phyloP scores from a whole-genome alignment of 2,329 filamentous ascomycete genomes.

The Sporothrix humicola region DNA sequence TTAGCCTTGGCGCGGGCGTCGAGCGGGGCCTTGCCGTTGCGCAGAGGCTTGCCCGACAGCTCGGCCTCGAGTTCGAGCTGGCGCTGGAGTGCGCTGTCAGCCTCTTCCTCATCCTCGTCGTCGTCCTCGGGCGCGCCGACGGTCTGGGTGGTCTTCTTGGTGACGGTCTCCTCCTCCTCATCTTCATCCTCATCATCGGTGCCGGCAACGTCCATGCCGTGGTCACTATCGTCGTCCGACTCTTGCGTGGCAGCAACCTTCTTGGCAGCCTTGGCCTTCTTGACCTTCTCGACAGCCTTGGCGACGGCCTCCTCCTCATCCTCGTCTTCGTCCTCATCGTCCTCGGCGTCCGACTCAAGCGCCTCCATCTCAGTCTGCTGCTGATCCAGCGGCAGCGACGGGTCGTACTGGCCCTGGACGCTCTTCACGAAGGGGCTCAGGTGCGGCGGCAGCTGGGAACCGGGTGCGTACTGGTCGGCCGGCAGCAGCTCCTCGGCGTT shows the following conservation, averaged over 20 bases:
- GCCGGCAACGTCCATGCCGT: conserved; percentile 55
- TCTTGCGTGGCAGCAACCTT: conserved; percentile 48
- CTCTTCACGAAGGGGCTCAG: conserved; percentile 93
- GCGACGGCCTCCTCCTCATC: conserved; percentile 42
- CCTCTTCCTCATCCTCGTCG: conserved; percentile 63
- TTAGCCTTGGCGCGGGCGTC: conserved; percentile 66
- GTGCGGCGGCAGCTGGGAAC: conserved; percentile 88
- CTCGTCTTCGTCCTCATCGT: conserved; percentile 52
- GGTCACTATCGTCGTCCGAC: conserved; percentile 50
- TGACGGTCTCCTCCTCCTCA: conserved; percentile 43
- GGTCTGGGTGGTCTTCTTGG: background rate
- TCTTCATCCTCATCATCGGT: conserved; percentile 52
- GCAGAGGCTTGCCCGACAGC: conserved; percentile 70
- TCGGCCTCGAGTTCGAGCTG: conserved; percentile 94
- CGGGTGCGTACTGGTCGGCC: conserved; percentile 86
- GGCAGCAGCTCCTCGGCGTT: conserved; percentile 90
- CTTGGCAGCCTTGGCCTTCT: conserved; percentile 48
- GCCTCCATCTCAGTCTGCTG: conserved; percentile 89
- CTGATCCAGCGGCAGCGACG: conserved; percentile 80
- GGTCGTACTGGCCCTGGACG: conserved; percentile 88
- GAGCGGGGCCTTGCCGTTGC: conserved; percentile 46
- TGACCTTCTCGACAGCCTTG: conserved; percentile 44
- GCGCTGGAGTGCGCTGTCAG: conserved; percentile 69
- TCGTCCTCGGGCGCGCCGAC: conserved; percentile 41
- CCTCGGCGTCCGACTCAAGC: conserved; percentile 65